Conservation (phyloP, 331 rosid genomes). For the Arachis monticola region DNA sequence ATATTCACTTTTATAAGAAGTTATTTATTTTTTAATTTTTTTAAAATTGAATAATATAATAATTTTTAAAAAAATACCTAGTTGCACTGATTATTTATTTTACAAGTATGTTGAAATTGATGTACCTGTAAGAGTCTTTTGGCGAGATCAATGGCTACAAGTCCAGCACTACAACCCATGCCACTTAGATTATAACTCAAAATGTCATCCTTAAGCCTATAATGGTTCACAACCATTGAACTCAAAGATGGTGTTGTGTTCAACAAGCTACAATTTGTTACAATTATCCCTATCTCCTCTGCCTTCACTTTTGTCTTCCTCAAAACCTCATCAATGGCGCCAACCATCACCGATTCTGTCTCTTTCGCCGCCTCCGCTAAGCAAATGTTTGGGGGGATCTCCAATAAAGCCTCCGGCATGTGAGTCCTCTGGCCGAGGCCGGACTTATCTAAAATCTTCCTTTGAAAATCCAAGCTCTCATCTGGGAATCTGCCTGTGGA, state of each 20-base stretch:
- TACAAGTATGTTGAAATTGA: not conserved
- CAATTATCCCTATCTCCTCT: not conserved
- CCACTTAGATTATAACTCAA: conserved; percentile 17
- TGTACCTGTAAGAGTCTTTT: conserved; percentile 26
- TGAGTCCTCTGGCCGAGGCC: conserved; percentile 12
- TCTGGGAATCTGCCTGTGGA: not conserved
- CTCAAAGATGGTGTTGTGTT: conserved; percentile 24
- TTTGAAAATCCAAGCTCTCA: not conserved
- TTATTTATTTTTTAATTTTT: too few relatives aligned
- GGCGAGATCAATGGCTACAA: conserved; percentile 20
- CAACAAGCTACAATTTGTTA: not conserved
- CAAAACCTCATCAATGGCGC: conserved; percentile 30
- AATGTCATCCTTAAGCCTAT: not conserved
- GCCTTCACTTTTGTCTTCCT: conserved; percentile 16
- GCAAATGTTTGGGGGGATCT: not conserved
- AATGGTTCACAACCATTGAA: conserved; percentile 20
- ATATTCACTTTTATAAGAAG: too few relatives aligned
- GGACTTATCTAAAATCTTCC: not conserved
- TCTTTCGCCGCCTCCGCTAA: conserved; percentile 15
- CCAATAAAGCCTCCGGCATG: not conserved
- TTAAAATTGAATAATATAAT: too few relatives aligned
- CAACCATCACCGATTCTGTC: conserved; percentile 10
- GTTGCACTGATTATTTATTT: too few relatives aligned
- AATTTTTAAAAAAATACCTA: too few relatives aligned
- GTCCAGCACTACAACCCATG: conserved; percentile 37